phyloP scores from a whole-genome alignment of 2,329 filamentous ascomycete species.

The Fusarium lyarnte region DNA sequence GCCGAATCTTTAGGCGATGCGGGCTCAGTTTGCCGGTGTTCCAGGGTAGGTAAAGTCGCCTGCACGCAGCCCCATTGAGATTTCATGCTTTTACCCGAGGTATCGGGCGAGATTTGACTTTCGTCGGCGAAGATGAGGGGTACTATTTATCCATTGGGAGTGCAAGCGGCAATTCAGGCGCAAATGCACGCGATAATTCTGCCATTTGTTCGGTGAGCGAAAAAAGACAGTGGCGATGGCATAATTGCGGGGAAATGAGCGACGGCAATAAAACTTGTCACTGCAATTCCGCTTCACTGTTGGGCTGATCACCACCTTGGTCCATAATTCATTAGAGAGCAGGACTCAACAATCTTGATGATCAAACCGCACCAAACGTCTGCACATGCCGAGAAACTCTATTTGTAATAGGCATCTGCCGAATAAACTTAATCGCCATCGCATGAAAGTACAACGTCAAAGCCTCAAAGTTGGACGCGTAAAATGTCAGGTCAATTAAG shows the following conservation, averaged over 20 bases:
- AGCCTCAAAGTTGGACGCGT: not conserved
- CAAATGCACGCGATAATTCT: not conserved
- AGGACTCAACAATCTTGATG: not conserved
- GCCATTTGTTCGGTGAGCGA: not conserved
- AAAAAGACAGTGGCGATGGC: not conserved
- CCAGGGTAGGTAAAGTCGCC: not conserved
- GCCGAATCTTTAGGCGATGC: not conserved
- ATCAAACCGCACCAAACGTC: not conserved
- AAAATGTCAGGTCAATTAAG: not conserved
- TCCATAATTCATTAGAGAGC: constrained; percentile 3
- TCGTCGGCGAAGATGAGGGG: not conserved
- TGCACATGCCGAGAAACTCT: not conserved
- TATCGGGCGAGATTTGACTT: not conserved
- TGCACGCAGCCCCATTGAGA: not conserved
- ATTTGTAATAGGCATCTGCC: not conserved
- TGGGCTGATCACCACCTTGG: not conserved
- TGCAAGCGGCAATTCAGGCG: not conserved
- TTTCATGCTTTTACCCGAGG: not conserved
- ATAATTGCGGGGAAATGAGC: not conserved
- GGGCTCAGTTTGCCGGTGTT: not conserved
- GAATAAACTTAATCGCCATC: not conserved
- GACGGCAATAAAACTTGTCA: not conserved
- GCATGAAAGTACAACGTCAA: not conserved
- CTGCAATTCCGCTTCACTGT: not conserved
- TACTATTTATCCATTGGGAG: not conserved